phyloP scores from a whole-genome alignment of 495 filamentous ascomycete species.

The Trichoderma orchidacearum region DNA sequence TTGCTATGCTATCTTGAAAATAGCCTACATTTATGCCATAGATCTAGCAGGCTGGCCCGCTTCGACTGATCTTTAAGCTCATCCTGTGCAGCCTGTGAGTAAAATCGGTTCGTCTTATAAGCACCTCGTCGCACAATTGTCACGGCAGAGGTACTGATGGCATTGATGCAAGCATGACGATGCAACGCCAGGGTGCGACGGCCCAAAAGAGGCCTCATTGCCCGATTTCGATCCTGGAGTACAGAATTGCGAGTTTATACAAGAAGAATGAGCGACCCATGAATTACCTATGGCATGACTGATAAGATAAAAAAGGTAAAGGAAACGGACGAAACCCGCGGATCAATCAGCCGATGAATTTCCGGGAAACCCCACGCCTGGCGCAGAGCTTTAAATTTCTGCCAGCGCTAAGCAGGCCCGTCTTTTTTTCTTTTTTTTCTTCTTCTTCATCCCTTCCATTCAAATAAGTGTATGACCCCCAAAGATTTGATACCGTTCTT shows the following conservation, averaged over 20 bases:
- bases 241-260: not conserved
- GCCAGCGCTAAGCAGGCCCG: not conserved
- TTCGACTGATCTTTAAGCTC: not conserved
- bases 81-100: not conserved
- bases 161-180: not conserved
- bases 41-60: not conserved
- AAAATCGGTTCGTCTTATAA: not conserved
- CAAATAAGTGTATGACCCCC: conserved; percentile 62
- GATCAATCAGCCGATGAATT: not conserved
- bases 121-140: not conserved
- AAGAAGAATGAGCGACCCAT: not conserved
- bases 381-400: not conserved
- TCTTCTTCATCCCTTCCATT: conserved; percentile 91
- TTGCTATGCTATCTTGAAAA: not conserved
- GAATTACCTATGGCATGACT: not conserved
- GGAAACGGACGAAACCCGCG: not conserved
- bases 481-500: conserved; percentile 3
- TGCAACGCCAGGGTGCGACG: not conserved
- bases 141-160: not conserved
- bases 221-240: not conserved
- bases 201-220: not conserved
- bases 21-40: not conserved
- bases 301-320: not conserved
- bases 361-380: not conserved
- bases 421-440: conserved; percentile 38